Evolutionary conservation across 192 early-diverging fungal species (phyloP).

Genomic region (Coemansia sp.): DNA sequence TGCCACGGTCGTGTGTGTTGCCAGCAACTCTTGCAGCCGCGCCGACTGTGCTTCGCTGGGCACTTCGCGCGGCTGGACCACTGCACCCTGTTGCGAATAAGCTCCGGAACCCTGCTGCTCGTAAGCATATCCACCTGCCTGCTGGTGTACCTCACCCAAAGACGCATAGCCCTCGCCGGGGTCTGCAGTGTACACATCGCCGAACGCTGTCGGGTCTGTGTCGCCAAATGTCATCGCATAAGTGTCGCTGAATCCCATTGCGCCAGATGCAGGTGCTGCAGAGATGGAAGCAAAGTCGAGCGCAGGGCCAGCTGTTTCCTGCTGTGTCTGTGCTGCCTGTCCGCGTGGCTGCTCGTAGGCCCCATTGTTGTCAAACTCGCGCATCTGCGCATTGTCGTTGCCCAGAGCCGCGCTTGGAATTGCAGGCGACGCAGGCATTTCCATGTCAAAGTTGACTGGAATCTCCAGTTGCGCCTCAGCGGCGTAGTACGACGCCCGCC

Average conservation of each 20-base stretch:
- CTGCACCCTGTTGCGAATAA: constrained; percentile 8
- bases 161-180: not conserved
- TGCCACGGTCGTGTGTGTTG: constrained; percentile 63
- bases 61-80: constrained; percentile 29
- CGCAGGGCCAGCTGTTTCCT: not conserved
- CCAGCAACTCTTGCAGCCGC: constrained; percentile 42
- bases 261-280: not conserved
- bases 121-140: not conserved
- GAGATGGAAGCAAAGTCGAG: constrained; percentile 1
- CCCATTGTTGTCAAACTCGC: not conserved
- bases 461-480: constrained; percentile 34
- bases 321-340: not conserved
- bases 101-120: not conserved
- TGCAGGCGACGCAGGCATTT: constrained; percentile 5
- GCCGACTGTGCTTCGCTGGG: constrained; percentile 28
- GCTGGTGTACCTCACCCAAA: not conserved
- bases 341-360: constrained; percentile 2
- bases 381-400: not conserved
- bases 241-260: constrained; percentile 1
- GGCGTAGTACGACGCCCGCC: constrained; percentile 39
- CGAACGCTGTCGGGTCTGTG: not conserved
- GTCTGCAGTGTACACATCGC: not conserved
- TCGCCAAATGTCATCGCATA: constrained; percentile 11
- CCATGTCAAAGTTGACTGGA: constrained; percentile 44
- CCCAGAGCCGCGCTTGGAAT: not conserved